Conservation (phyloP, 1,139 yeast species). For the Debaryomyces sp. region DNA sequence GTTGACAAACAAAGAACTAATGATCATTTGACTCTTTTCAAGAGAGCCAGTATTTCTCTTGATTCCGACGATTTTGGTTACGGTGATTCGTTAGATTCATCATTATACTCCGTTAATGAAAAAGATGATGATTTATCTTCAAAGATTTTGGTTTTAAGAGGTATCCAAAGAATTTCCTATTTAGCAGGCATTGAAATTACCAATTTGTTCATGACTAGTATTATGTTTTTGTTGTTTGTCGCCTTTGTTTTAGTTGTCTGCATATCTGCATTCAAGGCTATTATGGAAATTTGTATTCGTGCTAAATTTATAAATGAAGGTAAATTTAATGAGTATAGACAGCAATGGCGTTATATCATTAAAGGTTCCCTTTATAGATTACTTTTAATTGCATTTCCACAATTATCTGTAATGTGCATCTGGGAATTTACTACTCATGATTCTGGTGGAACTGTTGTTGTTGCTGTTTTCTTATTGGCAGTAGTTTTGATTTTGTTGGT, state of each 20-base stretch:
- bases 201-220: constrained; percentile 81
- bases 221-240: constrained; percentile 79
- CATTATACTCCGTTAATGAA: constrained; percentile 74
- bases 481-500: constrained; percentile 60
- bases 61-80: constrained; percentile 48
- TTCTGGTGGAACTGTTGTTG: constrained; percentile 79
- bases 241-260: constrained; percentile 70
- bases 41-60: constrained; percentile 35
- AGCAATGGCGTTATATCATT: constrained; percentile 75
- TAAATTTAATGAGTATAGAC: constrained; percentile 76
- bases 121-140: constrained; percentile 54
- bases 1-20: constrained; percentile 19
- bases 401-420: constrained; percentile 74
- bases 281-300: constrained; percentile 69
- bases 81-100: constrained; percentile 50
- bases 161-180: constrained; percentile 89
- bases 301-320: constrained; percentile 62
- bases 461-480: constrained; percentile 70
- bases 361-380: constrained; percentile 89
- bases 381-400: constrained; percentile 82
- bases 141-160: constrained; percentile 80
- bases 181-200: constrained; percentile 85
- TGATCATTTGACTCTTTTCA: constrained; percentile 26
- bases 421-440: constrained; percentile 89
- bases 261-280: constrained; percentile 70